Percentiles rank a stretch among this genome's conserved stretches.
phyloP scores from a whole-genome alignment of 2,329 filamentous ascomycete species.

The Fusarium coffeatum region DNA sequence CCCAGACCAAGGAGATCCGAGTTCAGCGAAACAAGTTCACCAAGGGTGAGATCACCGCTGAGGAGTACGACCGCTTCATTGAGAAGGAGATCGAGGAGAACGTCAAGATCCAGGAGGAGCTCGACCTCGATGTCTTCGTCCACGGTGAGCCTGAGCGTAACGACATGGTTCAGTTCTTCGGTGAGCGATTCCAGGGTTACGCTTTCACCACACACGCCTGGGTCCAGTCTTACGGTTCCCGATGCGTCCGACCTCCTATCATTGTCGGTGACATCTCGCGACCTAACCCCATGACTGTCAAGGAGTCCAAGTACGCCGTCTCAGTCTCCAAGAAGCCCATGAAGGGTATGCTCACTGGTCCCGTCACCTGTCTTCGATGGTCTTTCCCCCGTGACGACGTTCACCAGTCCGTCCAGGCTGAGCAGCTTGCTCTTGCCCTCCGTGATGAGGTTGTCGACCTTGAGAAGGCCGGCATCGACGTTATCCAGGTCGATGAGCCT shows the following conservation, averaged over 20 bases:
- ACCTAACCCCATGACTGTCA: constrained; percentile 97
- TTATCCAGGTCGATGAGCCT: constrained; percentile 99
- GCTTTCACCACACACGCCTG: constrained; percentile 99
- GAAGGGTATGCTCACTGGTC: constrained; percentile 99
- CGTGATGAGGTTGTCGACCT: constrained; percentile 99
- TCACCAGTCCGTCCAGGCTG: constrained; percentile 98
- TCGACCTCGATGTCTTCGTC: constrained; percentile 95
- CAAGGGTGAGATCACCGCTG: constrained; percentile 94
- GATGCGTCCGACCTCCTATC: constrained; percentile 97
- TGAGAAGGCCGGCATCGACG: constrained; percentile 93
- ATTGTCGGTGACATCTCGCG: constrained; percentile 99
- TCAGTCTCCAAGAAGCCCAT: constrained; percentile 98
- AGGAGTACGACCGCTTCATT: constrained; percentile 98
- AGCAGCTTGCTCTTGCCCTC: constrained; percentile 97
- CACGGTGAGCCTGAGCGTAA: constrained; percentile 99
- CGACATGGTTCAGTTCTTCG: constrained; percentile 99
- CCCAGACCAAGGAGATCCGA: constrained; percentile 99
- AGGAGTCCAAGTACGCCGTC: constrained; percentile 99
- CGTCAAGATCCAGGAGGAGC: constrained; percentile 97
- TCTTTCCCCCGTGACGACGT: constrained; percentile 99
- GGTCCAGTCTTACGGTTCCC: constrained; percentile 98
- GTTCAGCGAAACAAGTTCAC: constrained; percentile 97
- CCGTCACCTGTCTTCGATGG: constrained; percentile 98
- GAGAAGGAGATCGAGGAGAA: constrained; percentile 97
- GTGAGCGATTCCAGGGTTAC: constrained; percentile 95